Evolutionary conservation across 23 red algal species (phyloP), one percentile per base, ranked within the genome.

Genomic region (Chondrus crispus): DNA sequence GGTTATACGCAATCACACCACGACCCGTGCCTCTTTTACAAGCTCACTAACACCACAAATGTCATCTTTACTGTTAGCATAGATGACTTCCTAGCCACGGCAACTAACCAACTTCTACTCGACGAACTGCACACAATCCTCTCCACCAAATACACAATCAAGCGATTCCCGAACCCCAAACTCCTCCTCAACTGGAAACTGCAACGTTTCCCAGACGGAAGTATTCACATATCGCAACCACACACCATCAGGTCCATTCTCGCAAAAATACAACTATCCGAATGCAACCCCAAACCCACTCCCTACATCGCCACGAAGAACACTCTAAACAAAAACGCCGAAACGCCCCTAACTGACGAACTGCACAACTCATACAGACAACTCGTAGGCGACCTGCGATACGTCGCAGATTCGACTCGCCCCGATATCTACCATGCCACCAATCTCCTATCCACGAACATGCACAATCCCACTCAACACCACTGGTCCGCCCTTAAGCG

Each of bases 1-100:
- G 47, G 47, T 2, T 78, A 53, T 51, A n/a, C 0, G 38, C 85
- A 89, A 48, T 40, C 68, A 12, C 13, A 55, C 12, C 50, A 55
- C 20, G 50, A 55, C 20, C 50, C 50, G 13, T 55, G 50, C 50
- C 50, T 55, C 13, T 55, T 14, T 20, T 26, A 73, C 32, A 13
- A 19, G 73, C 30, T 30, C 42, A 19, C 1, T 58, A 62, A 5
- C 43, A 14, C 42, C 47, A 10, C 71, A 58, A 51, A 62, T 48
- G 18, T 39, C n/a, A n/a, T 79, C 47, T 20, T 89, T 38, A 57
- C 62, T 37, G 68, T 89, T 58, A 62, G 46, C 52, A 79, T 32
- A 35, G 85, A 89, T 45, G 45, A 77, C 49, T 79, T 41, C 40
- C 70, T 89, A 26, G 71, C 62, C 69, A 68, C 85, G 3, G 38